These are phyloP conservation scores for Tulasnella calospora DNA, from an alignment of 768 basidiomycete genomes.

Conservation along the genomic window DNA sequence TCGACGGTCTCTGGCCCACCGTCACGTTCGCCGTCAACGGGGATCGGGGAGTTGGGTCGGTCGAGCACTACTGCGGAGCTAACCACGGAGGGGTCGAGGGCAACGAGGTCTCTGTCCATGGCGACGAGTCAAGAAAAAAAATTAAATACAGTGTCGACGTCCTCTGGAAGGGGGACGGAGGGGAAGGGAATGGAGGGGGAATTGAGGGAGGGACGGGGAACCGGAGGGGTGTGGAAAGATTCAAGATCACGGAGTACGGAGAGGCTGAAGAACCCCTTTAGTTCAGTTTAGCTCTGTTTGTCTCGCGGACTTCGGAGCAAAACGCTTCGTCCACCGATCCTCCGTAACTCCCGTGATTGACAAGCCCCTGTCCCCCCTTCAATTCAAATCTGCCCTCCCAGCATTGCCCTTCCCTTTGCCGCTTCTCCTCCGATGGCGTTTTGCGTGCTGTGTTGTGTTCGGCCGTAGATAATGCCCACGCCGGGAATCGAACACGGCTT, in stretches of 20 bases:
- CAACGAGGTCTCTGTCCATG: background rate
- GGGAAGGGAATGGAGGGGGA: background rate
- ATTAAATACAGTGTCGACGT: background rate
- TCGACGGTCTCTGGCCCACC: slow-evolving; percentile 19
- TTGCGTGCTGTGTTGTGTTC: background rate
- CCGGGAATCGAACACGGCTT: background rate
- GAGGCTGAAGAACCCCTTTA: slow-evolving; percentile 14
- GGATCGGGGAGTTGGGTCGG: background rate
- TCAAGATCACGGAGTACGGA: slow-evolving; percentile 11
- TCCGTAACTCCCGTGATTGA: slow-evolving; percentile 8
- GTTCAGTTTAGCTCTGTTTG: background rate
- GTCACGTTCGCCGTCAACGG: slow-evolving; percentile 21
- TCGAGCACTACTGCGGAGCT: background rate
- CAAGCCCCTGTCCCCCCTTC: slow-evolving; percentile 9
- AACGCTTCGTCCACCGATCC: slow-evolving; percentile 4
- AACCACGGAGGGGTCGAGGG: background rate
- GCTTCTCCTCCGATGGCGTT: background rate
- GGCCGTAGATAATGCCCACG: background rate
- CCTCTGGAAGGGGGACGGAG: background rate
- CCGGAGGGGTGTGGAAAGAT: slow-evolving; percentile 6
- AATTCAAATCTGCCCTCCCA: background rate
- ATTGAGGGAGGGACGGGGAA: background rate
- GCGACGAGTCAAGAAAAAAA: background rate
- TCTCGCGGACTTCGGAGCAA: slow-evolving; percentile 13
- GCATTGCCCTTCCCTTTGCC: background rate